Evolutionary conservation across 176 grass and related monocot species (phyloP).

Genomic region (Triticum dicoccoides): DNA sequence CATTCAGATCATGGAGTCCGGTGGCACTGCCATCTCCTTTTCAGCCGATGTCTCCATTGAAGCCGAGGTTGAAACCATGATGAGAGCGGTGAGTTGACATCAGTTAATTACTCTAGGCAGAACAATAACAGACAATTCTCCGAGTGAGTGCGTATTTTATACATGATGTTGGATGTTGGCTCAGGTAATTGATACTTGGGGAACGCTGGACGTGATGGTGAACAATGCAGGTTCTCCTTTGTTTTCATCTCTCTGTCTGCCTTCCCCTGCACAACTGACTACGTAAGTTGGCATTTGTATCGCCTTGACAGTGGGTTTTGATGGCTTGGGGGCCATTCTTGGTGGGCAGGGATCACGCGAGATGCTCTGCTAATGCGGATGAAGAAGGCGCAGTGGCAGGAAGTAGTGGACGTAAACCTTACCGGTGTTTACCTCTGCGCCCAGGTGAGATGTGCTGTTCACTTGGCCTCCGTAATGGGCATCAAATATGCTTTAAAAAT

Average conservation of each 20-base stretch:
- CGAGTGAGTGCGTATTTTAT: not conserved
- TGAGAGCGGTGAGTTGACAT: constrained; percentile 66
- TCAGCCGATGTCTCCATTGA: constrained; percentile 74
- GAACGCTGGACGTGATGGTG: constrained; percentile 78
- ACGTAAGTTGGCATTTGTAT: not conserved
- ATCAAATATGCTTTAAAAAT: not conserved
- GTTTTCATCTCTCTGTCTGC: not conserved
- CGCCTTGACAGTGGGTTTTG: not conserved
- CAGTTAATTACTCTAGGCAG: not conserved
- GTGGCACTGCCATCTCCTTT: constrained; percentile 73
- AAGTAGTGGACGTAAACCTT: constrained; percentile 94
- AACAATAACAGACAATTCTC: not conserved
- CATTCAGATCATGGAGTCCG: constrained; percentile 68
- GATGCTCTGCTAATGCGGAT: constrained; percentile 92
- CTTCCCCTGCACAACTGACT: not conserved
- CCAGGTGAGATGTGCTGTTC: constrained; percentile 39
- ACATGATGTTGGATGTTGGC: not conserved
- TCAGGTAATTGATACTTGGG: constrained; percentile 75
- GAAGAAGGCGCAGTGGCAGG: constrained; percentile 93
- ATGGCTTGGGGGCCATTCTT: not conserved
- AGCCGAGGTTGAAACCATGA: constrained; percentile 83
- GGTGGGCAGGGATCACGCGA: constrained; percentile 69
- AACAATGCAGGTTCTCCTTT: constrained; percentile 83
- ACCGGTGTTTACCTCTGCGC: constrained; percentile 94
- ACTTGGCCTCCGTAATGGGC: not conserved